Evolutionary conservation across 768 basidiomycete species (phyloP).

Genomic region (Mycena albidolilacea): DNA sequence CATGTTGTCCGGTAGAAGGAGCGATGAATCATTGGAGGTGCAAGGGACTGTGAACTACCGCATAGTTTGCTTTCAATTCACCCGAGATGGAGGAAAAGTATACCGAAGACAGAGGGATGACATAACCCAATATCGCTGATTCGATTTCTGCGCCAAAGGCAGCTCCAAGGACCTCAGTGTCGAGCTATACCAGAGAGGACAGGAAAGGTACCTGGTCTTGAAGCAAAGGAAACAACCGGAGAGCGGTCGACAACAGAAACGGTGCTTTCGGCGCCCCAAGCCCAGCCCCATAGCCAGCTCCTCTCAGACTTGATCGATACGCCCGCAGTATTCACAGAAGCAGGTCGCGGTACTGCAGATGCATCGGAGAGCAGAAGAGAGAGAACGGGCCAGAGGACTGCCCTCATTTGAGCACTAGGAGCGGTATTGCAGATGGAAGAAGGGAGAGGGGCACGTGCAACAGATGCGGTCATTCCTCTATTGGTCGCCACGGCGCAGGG

Average conservation of each 20-base stretch:
- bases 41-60: constrained; percentile 68
- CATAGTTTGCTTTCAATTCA: background rate
- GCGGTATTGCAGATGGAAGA: too few species aligned
- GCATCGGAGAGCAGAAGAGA: constrained; percentile 16
- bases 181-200: background rate
- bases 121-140: constrained; percentile 77
- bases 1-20: constrained; percentile 54
- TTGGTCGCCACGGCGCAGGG: too few species aligned
- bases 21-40: constrained; percentile 48
- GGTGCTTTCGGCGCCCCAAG: constrained; percentile 77
- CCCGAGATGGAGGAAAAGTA: background rate
- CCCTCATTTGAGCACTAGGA: constrained; percentile 25
- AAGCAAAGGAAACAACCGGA: constrained; percentile 78
- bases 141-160: constrained; percentile 83
- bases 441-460: too few species aligned
- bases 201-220: constrained; percentile 66
- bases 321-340: constrained; percentile 40
- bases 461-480: too few species aligned
- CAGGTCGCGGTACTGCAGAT: constrained; percentile 43
- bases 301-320: constrained; percentile 65
- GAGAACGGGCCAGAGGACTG: constrained; percentile 31
- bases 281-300: constrained; percentile 74
- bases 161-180: constrained; percentile 57
- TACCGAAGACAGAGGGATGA: constrained; percentile 74
- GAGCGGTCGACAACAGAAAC: constrained; percentile 85